phyloP scores from a whole-genome alignment of 1,284 basidiomycete species.

The Blastosporella zonata region DNA sequence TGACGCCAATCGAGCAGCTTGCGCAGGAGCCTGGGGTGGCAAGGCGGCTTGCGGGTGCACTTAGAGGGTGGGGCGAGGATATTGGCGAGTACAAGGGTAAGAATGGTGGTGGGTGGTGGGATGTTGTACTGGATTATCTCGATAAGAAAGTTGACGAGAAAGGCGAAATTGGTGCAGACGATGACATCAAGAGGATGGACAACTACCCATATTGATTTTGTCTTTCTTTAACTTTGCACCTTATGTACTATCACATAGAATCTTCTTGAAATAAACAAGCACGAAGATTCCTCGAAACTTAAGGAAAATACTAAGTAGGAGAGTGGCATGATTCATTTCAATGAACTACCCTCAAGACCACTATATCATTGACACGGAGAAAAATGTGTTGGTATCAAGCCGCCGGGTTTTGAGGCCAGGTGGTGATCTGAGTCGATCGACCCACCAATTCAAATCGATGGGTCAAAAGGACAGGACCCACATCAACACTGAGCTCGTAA shows the following conservation, averaged over 20 bases:
- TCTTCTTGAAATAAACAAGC: no score
- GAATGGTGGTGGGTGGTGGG: slow-evolving; percentile 29
- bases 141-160: slow-evolving; percentile 22
- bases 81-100: slow-evolving; percentile 63
- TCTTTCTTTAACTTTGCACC: not conserved
- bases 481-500: slow-evolving; percentile 46
- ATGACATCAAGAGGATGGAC: slow-evolving; percentile 9
- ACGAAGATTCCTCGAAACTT: no score
- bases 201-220: slow-evolving; percentile 15
- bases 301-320: not conserved
- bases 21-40: slow-evolving; percentile 62
- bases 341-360: no score
- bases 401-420: slow-evolving; percentile 34
- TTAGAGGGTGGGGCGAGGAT: slow-evolving; percentile 69
- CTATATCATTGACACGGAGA: no score
- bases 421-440: slow-evolving; percentile 34
- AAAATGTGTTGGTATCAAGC: not conserved
- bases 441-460: slow-evolving; percentile 44
- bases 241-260: no score
- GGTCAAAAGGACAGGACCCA: slow-evolving; percentile 29
- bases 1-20: slow-evolving; percentile 58
- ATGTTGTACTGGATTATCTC: slow-evolving; percentile 27
- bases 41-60: slow-evolving; percentile 62
- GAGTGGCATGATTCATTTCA: no score
- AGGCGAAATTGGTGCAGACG: slow-evolving; percentile 1